Percentiles rank a stretch among this genome's conserved stretches.
Evolutionary conservation across 306 rosid species (phyloP).

Genomic region (Malus sylvestris): DNA sequence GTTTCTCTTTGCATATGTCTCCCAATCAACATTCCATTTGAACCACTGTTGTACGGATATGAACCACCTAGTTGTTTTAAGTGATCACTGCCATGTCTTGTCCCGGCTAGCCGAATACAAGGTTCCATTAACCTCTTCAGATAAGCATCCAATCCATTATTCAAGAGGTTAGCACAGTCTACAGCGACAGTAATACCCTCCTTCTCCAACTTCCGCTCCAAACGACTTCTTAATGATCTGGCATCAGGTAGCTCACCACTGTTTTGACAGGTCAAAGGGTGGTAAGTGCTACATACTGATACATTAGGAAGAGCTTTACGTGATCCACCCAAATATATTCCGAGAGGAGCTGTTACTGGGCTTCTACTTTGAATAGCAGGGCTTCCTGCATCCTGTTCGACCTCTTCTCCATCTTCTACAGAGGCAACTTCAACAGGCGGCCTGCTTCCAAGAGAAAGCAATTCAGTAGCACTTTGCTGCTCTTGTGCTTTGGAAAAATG

Average conservation of each 20-base stretch:
- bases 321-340: conserved; percentile 43
- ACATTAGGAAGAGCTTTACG: conserved; percentile 45
- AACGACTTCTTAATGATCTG: conserved; percentile 49
- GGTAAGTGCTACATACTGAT: conserved; percentile 31
- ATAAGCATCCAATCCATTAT: conserved; percentile 75
- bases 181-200: conserved; percentile 51
- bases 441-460: conserved; percentile 89
- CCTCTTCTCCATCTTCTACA: conserved; percentile 99
- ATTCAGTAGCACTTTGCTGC: conserved; percentile 87
- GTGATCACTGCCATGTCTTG: conserved; percentile 35
- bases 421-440: conserved; percentile 78
- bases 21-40: conserved; percentile 25
- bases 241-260: conserved; percentile 69
- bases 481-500: conserved; percentile 50
- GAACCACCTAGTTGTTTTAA: conserved; percentile 18
- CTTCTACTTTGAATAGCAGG: conserved; percentile 86
- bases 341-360: conserved; percentile 94
- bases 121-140: conserved; percentile 82
- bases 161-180: conserved; percentile 71
- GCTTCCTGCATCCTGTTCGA: conserved; percentile 80
- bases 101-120: conserved; percentile 45
- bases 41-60: conserved; percentile 14
- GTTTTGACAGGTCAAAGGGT: conserved; percentile 57
- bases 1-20: conserved; percentile 32
- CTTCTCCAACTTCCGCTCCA: conserved; percentile 63